Evolutionary conservation across 2,329 filamentous ascomycete genomes (phyloP).

Genomic region (Ascochyta clinopodiicola): DNA sequence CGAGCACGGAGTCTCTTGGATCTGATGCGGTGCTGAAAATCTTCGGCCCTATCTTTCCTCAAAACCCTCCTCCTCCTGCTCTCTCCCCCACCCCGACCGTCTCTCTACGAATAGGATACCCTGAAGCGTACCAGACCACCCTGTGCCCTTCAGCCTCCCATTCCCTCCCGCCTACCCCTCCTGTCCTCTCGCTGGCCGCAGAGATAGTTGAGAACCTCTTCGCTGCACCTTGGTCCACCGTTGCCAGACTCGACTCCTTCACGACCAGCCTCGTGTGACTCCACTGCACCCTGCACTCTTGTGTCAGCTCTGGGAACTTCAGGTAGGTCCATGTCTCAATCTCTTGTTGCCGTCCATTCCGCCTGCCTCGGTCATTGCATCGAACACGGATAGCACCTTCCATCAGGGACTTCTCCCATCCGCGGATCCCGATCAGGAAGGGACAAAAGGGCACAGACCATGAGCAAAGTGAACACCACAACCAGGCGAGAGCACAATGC

Average conservation of each 20-base stretch:
- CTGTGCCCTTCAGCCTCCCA: conserved; percentile 33
- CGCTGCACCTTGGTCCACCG: conserved; percentile 45
- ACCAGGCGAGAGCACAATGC: neutral
- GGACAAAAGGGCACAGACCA: conserved; percentile 16
- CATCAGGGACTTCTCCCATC: conserved; percentile 9
- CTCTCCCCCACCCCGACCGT: conserved; percentile 43
- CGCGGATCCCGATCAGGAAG: conserved; percentile 12
- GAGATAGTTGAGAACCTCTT: conserved; percentile 28
- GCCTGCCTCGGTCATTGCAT: conserved; percentile 13
- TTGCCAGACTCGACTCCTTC: conserved; percentile 33
- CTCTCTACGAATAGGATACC: conserved; percentile 41
- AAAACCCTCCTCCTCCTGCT: conserved; percentile 46
- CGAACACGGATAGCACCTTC: conserved; percentile 1
- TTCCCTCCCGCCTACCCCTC: conserved; percentile 29
- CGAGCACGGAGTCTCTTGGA: conserved; percentile 48
- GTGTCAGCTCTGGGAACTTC: conserved; percentile 28
- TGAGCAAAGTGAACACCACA: conserved; percentile 13
- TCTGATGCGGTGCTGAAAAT: conserved; percentile 48
- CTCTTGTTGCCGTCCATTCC: conserved; percentile 13
- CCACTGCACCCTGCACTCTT: conserved; percentile 25
- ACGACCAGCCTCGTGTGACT: conserved; percentile 37
- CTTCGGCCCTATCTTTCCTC: conserved; percentile 44
- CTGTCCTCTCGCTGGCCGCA: conserved; percentile 41
- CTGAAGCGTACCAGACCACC: conserved; percentile 39
- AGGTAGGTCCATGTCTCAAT: conserved; percentile 36